Evolutionary conservation across 176 grass and related monocot species (phyloP).

Genomic region (maize (Zea mays)): DNA sequence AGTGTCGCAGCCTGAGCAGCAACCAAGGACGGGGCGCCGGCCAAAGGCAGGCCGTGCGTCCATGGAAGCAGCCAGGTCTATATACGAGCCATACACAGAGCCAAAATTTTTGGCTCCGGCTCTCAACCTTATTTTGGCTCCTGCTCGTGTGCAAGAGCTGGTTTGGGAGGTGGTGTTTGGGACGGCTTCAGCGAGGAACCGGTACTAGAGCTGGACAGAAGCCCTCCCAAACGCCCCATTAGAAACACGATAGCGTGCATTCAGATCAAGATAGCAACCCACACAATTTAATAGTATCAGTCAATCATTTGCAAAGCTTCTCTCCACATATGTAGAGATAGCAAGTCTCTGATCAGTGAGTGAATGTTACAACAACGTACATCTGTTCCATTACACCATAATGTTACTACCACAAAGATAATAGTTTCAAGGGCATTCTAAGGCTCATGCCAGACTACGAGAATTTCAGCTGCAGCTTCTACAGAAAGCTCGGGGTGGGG

Average conservation of each 20-base stretch:
- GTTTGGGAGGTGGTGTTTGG: no score
- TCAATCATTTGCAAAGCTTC: constrained; percentile 16
- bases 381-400: constrained; percentile 24
- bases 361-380: constrained; percentile 24
- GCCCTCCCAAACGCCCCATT: not conserved
- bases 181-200: no score
- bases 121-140: no score
- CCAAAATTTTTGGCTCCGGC: no score
- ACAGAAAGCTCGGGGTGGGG: constrained; percentile 5
- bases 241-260: not conserved
- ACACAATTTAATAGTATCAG: constrained; percentile 5
- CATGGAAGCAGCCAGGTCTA: no score
- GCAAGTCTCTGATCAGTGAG: not conserved
- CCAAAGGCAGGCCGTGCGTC: no score
- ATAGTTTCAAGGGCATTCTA: constrained; percentile 9
- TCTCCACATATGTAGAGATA: not conserved
- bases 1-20: no score
- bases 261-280: not conserved
- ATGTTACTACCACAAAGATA: constrained; percentile 39
- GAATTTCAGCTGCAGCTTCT: constrained; percentile 32
- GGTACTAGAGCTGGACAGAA: no score
- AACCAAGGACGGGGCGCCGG: no score
- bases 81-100: no score
- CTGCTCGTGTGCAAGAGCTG: no score
- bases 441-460: constrained; percentile 20